Conservation (phyloP, 2,329 filamentous ascomycete genomes). For the Nigrograna mackinnonii region DNA sequence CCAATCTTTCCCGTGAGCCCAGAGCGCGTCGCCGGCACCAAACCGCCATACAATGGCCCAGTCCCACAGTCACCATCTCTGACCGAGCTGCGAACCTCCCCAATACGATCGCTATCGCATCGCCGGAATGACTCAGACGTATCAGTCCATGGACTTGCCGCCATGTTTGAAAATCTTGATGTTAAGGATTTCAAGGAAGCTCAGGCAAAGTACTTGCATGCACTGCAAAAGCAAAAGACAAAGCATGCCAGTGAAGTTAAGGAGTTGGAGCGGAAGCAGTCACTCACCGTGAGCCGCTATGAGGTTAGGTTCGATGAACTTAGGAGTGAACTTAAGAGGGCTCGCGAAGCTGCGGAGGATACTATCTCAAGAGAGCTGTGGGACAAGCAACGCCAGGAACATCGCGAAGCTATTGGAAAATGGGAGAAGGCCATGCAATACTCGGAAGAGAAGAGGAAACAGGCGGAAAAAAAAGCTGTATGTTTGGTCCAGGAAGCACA, state of each 20-base stretch:
- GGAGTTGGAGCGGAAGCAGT: constrained; percentile 64
- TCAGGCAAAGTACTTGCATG: constrained; percentile 47
- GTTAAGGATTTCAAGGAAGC: constrained; percentile 52
- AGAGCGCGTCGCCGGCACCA: constrained; percentile 61
- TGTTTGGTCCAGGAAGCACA: constrained; percentile 7
- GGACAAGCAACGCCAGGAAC: constrained; percentile 30
- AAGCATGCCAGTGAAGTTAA: constrained; percentile 37
- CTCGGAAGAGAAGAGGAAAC: constrained; percentile 32
- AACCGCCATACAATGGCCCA: constrained; percentile 32
- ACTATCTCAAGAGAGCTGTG: constrained; percentile 28
- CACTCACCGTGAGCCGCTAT: constrained; percentile 54
- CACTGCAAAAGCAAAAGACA: constrained; percentile 48
- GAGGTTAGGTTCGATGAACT: constrained; percentile 37
- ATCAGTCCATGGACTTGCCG: constrained; percentile 56
- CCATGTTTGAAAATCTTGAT: constrained; percentile 72
- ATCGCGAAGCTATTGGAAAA: constrained; percentile 34
- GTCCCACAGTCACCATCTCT: constrained; percentile 31
- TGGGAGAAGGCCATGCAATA: constrained; percentile 35
- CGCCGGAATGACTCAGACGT: constrained; percentile 41
- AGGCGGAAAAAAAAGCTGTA: constrained; percentile 28
- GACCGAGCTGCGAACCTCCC: constrained; percentile 45
- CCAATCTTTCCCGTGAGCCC: constrained; percentile 66
- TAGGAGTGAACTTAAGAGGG: constrained; percentile 24
- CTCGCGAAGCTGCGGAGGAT: constrained; percentile 22
- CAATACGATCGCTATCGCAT: constrained; percentile 24